These are phyloP conservation scores for Litchi chinensis DNA, from an alignment of 345 rosid species.

Conservation along the genomic window DNA sequence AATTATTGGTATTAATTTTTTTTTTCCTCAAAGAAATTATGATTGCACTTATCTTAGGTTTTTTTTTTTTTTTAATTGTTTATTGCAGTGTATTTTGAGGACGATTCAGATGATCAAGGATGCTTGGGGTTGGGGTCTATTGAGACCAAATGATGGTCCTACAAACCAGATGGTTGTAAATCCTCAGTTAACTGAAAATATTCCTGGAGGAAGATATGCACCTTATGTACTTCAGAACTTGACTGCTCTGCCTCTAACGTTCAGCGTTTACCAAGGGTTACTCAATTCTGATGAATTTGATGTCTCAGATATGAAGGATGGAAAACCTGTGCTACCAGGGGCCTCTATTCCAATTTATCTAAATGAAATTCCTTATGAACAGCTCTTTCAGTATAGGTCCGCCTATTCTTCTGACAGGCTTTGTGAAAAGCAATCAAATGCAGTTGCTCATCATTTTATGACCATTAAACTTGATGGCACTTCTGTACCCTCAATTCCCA, in stretches of 20 bases:
- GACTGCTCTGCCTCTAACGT: constrained; percentile 77
- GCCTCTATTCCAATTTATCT: constrained; percentile 74
- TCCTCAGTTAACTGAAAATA: constrained; percentile 39
- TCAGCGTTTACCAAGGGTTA: constrained; percentile 60
- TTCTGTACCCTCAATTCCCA: constrained; percentile 68
- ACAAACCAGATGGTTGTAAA: constrained; percentile 41
- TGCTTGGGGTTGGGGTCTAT: constrained; percentile 58
- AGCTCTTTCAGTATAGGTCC: constrained; percentile 51
- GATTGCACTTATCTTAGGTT: constrained; percentile 1
- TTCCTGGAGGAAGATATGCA: constrained; percentile 62
- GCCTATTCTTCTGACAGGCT: constrained; percentile 58
- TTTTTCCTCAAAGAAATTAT: not conserved
- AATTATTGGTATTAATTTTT: not conserved
- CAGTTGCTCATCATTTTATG: constrained; percentile 76
- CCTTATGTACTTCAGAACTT: constrained; percentile 91
- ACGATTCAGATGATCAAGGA: constrained; percentile 68
- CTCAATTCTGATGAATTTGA: constrained; percentile 43
- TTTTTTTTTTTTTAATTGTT: not conserved
- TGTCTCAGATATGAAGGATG: constrained; percentile 46
- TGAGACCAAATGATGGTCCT: constrained; percentile 40
- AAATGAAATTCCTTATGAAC: constrained; percentile 61
- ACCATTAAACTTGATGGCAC: constrained; percentile 80
- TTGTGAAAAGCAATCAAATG: constrained; percentile 60
- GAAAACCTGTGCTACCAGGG: constrained; percentile 64
- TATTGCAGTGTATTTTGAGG: constrained; percentile 70